Base-by-base conservation (phyloP, 2,329 filamentous ascomycete genomes). In the Exophiala sideris region DNA sequence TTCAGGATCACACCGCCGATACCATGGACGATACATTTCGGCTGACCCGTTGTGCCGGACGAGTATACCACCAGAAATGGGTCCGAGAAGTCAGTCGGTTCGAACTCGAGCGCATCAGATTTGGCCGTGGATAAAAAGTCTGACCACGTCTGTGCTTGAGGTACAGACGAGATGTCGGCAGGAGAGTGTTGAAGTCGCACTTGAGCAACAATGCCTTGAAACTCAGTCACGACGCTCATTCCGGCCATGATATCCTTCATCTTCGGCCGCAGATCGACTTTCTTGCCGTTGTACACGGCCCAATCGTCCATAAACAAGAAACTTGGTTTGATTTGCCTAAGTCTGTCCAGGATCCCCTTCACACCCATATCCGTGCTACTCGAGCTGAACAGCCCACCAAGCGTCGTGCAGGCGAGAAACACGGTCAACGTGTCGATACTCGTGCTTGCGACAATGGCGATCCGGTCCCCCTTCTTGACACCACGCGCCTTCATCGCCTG, bases 281-380 rank as follows among this genome's bases (percentile, higher is more conserved):
- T 81, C 69, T 88, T 89, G 42, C 88, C 88, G 62, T 92, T 92
- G 63, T 95, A 95, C 2, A 92, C 72, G 0, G 89, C 81, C 35
- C 79, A 83, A 63, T 94, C 89, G 63, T 95, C 90, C 65, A 92
- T 84, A 66, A 95, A 94, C n/a, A 95, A 76, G 66, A 83, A 88
- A 69, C 82, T 85, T 3, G 90, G 89, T 61, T 85, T 78, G 56
- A 94, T 84, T 73, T 94, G 89, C 45, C 84, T 71, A 21, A 88
- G 76, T 33, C 89, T 76, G 69, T 94, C 88, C 62, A 95, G 64
- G 14, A 95, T 80, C 0, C 89, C 89, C 58, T 85, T 84, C 11
- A 86, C 84, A 0, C 89, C 89, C 85, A 94, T 94, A 69, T 95
- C 89, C 0, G 89, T 92, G 6, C 85, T 88, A 49, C 82, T 86